Base-by-base conservation (phyloP, 2,329 filamentous ascomycete genomes). In the Cephalotrichum gorgonifer region DNA sequence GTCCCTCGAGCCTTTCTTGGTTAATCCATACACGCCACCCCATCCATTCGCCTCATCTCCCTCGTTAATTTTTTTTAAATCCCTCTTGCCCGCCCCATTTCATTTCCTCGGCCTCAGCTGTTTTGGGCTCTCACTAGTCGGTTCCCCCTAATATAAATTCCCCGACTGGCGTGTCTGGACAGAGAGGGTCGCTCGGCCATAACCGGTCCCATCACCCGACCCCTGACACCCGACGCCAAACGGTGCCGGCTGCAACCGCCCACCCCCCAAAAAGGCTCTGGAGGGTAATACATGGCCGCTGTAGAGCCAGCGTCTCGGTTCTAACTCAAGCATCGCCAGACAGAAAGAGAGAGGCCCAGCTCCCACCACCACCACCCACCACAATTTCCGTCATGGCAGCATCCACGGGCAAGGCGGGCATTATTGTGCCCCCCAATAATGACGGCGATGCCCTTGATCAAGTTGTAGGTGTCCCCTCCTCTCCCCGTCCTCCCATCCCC, bases 341-440 rank as follows among this genome's bases (percentile, higher is more conserved):
- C 31, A 41, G 28, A 22, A 47, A 14, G 17, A 14, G 6, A 14
- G 12, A n/a, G n/a, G n/a, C n/a, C 8, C 12, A 43, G 12, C 22
- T 43, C 20, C 20, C 28, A 7, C 28, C 14, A 8, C 14, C 14
- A 25, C 15, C 42, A 30, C 12, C 35, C 28, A 30, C 45, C 23
- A 28, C 17, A 22, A 22, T 44, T 26, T 9, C 12, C 42, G 48
- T 43, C 31, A 51, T 51, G 50, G 46, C 50, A n/a, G 44, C 45
- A 15, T n/a, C 25, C 12, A 31, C 48, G 25, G 48, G 48, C 15
- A 50, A 44, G 23, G 48, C 48, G 20, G 48, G 48, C 33, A 23
- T 47, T 43, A 48, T 47, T 48, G 46, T 48, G 23, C 41, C 39
- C n/a, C 39, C 44, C 9, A 38, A 22, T 11, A 41, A 48, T 17